A percentile compares a stretch with the other conserved stretches of the same genome.
Conservation (phyloP, 2,329 filamentous ascomycete species). For the Alternaria sp. region DNA sequence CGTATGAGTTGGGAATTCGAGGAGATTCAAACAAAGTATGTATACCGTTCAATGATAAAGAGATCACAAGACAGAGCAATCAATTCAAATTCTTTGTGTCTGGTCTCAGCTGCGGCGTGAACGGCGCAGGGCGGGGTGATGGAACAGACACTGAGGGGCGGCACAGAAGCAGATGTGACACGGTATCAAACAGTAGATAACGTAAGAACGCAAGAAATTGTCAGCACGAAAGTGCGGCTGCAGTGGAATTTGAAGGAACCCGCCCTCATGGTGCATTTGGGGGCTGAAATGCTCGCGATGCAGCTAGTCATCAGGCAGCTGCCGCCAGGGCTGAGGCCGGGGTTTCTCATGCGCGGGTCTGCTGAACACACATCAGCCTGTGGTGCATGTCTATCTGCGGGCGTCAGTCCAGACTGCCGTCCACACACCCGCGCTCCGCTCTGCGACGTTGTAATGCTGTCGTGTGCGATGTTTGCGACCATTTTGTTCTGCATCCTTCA, state of each 20-base stretch:
- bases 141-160: slow-evolving; percentile 24
- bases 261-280: slow-evolving; percentile 25
- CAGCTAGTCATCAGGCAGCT: slow-evolving; percentile 45
- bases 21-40: not conserved
- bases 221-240: slow-evolving; percentile 27
- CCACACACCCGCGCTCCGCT: slow-evolving; percentile 17
- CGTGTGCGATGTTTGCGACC: slow-evolving; percentile 11
- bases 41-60: not conserved
- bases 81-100: slow-evolving; percentile 10
- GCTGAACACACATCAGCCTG: slow-evolving; percentile 25
- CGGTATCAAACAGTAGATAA: slow-evolving; percentile 27
- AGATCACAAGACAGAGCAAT: slow-evolving; percentile 19
- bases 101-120: slow-evolving; percentile 24
- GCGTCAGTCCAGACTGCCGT: slow-evolving; percentile 15
- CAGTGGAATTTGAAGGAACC: slow-evolving; percentile 32
- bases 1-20: not conserved
- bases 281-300: slow-evolving; percentile 38
- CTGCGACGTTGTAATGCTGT: slow-evolving; percentile 6
- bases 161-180: slow-evolving; percentile 37
- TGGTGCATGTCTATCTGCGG: slow-evolving; percentile 9
- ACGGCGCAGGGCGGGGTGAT: slow-evolving; percentile 31
- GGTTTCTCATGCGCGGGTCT: slow-evolving; percentile 30
- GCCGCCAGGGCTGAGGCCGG: slow-evolving; percentile 32
- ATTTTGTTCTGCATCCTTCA: slow-evolving; percentile 5
- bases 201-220: slow-evolving; percentile 21